These are phyloP conservation scores for Rhinocladiella mackenziei DNA, from an alignment of 2,329 filamentous ascomycete genomes.

Conservation along the genomic window DNA sequence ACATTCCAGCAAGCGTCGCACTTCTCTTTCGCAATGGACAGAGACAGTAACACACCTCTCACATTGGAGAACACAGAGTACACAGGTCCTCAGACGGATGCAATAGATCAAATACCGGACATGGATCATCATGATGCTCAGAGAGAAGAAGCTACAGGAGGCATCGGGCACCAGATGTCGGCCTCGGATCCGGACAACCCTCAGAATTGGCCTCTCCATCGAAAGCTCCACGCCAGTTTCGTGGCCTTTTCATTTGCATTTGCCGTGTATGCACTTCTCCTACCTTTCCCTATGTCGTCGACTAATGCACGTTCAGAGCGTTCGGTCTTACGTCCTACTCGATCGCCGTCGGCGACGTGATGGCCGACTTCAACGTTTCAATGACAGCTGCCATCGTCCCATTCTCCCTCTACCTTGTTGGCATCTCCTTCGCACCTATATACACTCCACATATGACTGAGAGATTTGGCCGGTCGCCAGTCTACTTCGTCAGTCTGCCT, in stretches of 20 bases:
- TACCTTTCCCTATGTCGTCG: background rate
- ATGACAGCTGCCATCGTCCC: slow-evolving; percentile 48
- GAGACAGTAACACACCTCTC: too few species aligned
- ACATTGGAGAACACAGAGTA: too few species aligned
- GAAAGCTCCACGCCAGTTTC: background rate
- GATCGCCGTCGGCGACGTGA: slow-evolving; percentile 52
- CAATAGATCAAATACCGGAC: too few species aligned
- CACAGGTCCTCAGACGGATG: too few species aligned
- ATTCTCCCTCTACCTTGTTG: slow-evolving; percentile 64
- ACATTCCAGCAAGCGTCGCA: too few species aligned
- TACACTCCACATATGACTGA: slow-evolving; percentile 72
- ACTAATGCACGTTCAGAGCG: slow-evolving; percentile 7
- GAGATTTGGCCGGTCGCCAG: slow-evolving; percentile 62
- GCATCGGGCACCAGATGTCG: too few species aligned
- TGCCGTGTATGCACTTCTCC: slow-evolving; percentile 2
- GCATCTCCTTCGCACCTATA: slow-evolving; percentile 66
- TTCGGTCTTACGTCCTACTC: slow-evolving; percentile 35
- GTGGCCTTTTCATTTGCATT: background rate
- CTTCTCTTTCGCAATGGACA: too few species aligned
- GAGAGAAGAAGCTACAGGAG: too few species aligned
- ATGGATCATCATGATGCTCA: too few species aligned
- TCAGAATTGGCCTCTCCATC: background rate
- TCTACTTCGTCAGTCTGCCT: slow-evolving; percentile 64
- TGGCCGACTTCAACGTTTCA: slow-evolving; percentile 35
- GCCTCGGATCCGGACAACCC: too few species aligned